These are phyloP conservation scores for Arthrobotrys musiformis DNA, from an alignment of 2,329 filamentous ascomycete genomes.

Conservation along the genomic window DNA sequence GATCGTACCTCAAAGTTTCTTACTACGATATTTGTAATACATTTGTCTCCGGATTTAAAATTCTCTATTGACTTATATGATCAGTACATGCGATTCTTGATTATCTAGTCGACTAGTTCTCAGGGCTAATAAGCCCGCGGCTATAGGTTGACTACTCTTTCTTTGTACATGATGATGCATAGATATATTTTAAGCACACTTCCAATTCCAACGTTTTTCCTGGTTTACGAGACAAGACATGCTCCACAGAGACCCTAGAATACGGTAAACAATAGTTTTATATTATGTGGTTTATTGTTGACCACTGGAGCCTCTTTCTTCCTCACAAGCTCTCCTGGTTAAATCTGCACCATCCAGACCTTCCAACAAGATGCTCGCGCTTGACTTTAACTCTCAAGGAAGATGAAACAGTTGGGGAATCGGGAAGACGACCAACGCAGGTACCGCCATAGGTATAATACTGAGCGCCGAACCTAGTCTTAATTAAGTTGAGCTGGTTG, in stretches of 20 bases:
- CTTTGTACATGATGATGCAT: too few relatives aligned
- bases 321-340: slow-evolving; percentile 13
- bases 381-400: slow-evolving; percentile 25
- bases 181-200: too few relatives aligned
- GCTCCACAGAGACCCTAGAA: neutral
- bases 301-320: neutral
- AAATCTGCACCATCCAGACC: slow-evolving; percentile 30
- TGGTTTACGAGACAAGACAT: too few relatives aligned
- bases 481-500: slow-evolving; percentile 37
- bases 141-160: too few relatives aligned
- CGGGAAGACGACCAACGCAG: slow-evolving; percentile 24
- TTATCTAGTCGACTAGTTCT: too few relatives aligned
- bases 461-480: slow-evolving; percentile 25
- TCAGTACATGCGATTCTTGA: neutral
- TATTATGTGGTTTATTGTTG: too few relatives aligned
- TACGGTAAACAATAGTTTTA: neutral
- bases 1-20: too few relatives aligned
- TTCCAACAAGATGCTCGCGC: slow-evolving; percentile 29
- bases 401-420: slow-evolving; percentile 22
- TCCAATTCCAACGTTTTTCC: too few relatives aligned
- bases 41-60: neutral
- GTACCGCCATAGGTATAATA: slow-evolving; percentile 36
- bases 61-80: neutral
- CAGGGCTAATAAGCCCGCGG: too few relatives aligned
- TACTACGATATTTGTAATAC: neutral